Conservation (phyloP, 2,329 filamentous ascomycete species). For the Calonectria fujianensis region DNA sequence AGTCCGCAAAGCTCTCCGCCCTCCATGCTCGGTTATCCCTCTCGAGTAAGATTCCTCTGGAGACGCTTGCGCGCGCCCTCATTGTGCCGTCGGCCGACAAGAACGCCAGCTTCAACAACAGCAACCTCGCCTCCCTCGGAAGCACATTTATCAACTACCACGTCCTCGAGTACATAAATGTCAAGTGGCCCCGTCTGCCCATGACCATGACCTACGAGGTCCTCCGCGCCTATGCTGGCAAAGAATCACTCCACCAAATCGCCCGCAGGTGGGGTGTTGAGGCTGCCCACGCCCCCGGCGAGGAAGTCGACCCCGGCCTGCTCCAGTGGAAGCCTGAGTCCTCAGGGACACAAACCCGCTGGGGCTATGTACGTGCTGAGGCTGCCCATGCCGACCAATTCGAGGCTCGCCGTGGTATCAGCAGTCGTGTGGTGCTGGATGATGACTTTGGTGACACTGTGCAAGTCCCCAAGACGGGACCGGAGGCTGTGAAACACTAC, state of each 20-base stretch:
- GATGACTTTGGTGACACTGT: conserved; percentile 86
- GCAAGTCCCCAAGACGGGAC: conserved; percentile 48
- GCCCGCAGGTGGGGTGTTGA: conserved; percentile 95
- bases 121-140: conserved; percentile 87
- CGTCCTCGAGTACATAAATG: conserved; percentile 89
- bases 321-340: conserved; percentile 82
- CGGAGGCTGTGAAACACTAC: conserved; percentile 76
- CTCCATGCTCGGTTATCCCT: conserved; percentile 92
- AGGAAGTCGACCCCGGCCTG: conserved; percentile 93
- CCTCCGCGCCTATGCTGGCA: conserved; percentile 88
- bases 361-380: conserved; percentile 73
- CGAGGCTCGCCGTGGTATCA: conserved; percentile 79
- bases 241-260: conserved; percentile 82
- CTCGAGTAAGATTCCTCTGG: conserved; percentile 85
- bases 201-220: conserved; percentile 91
- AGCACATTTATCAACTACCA: conserved; percentile 91
- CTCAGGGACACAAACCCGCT: conserved; percentile 67
- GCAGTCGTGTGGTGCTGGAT: conserved; percentile 86
- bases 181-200: conserved; percentile 92
- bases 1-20: conserved; percentile 92
- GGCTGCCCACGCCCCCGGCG: conserved; percentile 87
- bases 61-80: conserved; percentile 90
- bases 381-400: conserved; percentile 63
- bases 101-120: conserved; percentile 90
- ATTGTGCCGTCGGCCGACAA: conserved; percentile 90